phyloP scores from a whole-genome alignment of 2,329 filamentous ascomycete species.

The Clonostachys rhizophaga region DNA sequence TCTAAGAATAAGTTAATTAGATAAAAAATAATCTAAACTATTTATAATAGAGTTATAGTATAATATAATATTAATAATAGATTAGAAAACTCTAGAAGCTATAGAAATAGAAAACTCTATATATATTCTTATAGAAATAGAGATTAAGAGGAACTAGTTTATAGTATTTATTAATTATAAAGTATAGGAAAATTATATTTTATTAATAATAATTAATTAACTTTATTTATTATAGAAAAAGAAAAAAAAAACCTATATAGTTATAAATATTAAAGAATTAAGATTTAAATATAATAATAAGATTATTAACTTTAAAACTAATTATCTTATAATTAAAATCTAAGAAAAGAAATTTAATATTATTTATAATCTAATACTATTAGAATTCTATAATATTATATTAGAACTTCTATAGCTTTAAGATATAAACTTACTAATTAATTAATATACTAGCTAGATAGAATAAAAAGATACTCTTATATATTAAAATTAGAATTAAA shows the following conservation, averaged over 20 bases:
- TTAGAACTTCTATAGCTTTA: background rate
- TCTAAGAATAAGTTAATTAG: background rate
- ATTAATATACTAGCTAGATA: background rate
- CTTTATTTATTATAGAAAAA: background rate
- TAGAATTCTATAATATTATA: background rate
- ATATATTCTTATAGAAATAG: background rate
- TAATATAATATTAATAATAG: background rate
- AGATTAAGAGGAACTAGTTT: background rate
- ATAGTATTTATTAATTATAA: background rate
- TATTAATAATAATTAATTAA: background rate
- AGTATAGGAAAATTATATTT: background rate
- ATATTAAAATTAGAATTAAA: background rate
- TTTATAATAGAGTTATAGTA: background rate
- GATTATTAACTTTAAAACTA: too few species aligned
- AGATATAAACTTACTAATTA: background rate
- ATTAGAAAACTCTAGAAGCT: background rate
- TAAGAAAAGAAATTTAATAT: too few species aligned
- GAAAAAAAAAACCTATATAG: background rate
- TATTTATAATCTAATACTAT: too few species aligned
- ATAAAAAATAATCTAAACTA: background rate
- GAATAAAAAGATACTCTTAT: background rate
- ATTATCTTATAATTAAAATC: too few species aligned
- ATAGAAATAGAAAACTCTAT: background rate
- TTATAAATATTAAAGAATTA: background rate
- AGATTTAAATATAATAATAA: background rate